Percentiles rank a stretch among this genome's conserved stretches.
Conservation (phyloP, 768 basidiomycete species). For the Kwoniella bestiolae region DNA sequence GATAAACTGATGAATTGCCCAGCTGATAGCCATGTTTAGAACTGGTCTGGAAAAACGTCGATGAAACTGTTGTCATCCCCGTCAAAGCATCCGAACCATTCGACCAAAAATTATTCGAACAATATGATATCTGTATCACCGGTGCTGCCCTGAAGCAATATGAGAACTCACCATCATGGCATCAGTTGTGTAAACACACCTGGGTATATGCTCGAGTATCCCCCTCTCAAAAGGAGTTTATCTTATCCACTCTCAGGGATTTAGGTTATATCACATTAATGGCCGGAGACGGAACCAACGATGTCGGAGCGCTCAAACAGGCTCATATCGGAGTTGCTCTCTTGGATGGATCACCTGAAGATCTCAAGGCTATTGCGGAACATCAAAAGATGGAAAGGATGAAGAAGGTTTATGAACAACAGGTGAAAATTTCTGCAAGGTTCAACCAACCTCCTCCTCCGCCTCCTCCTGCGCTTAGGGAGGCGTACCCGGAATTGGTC, state of each 20-base stretch:
- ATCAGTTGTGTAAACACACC: slow-evolving; percentile 83
- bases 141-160: slow-evolving; percentile 91
- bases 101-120: slow-evolving; percentile 74
- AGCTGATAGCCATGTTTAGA: slow-evolving; percentile 60
- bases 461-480: slow-evolving; percentile 83
- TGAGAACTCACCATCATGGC: slow-evolving; percentile 70
- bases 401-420: slow-evolving; percentile 97
- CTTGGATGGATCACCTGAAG: slow-evolving; percentile 86
- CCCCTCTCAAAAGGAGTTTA: slow-evolving; percentile 91
- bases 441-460: slow-evolving; percentile 95
- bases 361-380: slow-evolving; percentile 90
- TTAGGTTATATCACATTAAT: slow-evolving; percentile 92
- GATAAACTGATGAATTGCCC: not conserved
- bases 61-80: slow-evolving; percentile 84
- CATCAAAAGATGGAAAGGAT: slow-evolving; percentile 84
- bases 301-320: slow-evolving; percentile 97
- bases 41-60: slow-evolving; percentile 90
- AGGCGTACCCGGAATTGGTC: slow-evolving; percentile 86
- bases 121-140: slow-evolving; percentile 96
- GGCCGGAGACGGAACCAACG: slow-evolving; percentile 99
- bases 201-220: slow-evolving; percentile 99
- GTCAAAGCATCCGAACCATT: slow-evolving; percentile 79
- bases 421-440: slow-evolving; percentile 82
- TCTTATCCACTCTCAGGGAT: slow-evolving; percentile 83
- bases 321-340: slow-evolving; percentile 95